Evolutionary conservation across 73 alveolate species (phyloP).

Genomic region (Diophrys appendiculata): DNA sequence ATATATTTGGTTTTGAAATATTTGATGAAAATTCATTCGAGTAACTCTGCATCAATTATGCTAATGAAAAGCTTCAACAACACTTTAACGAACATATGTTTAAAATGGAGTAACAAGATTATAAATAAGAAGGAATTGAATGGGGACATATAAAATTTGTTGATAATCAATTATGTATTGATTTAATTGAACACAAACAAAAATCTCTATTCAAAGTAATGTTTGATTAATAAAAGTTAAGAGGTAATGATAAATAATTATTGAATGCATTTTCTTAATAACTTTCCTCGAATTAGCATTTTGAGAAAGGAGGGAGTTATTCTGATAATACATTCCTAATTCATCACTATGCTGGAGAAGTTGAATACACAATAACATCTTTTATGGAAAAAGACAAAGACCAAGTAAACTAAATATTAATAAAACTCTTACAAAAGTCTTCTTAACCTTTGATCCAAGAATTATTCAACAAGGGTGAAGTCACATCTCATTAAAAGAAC

Average conservation of each 20-base stretch:
- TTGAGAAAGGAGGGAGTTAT: conserved; percentile 50
- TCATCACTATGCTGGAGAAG: conserved; percentile 93
- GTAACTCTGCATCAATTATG: conserved; percentile 96
- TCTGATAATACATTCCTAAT: conserved; percentile 60
- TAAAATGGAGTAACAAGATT: conserved; percentile 88
- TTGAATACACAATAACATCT: conserved; percentile 73
- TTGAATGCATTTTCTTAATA: conserved; percentile 56
- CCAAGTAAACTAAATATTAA: conserved; percentile 57
- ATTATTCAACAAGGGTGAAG: background rate
- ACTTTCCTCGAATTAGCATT: conserved; percentile 63
- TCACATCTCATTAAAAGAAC: no score
- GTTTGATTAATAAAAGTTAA: conserved; percentile 82
- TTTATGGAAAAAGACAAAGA: conserved; percentile 93
- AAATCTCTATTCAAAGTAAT: conserved; percentile 81
- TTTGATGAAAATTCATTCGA: conserved; percentile 94
- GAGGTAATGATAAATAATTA: conserved; percentile 69
- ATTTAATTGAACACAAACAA: conserved; percentile 83
- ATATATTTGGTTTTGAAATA: conserved; percentile 99
- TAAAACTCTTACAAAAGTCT: background rate
- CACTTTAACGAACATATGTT: conserved; percentile 92
- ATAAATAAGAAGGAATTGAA: conserved; percentile 84
- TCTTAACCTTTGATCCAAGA: background rate
- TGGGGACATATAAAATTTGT: conserved; percentile 81
- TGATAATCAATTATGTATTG: conserved; percentile 90
- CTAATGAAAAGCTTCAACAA: conserved; percentile 98